Base-by-base conservation (phyloP, 2,329 filamentous ascomycete genomes). In the Cladosporium sp. region DNA sequence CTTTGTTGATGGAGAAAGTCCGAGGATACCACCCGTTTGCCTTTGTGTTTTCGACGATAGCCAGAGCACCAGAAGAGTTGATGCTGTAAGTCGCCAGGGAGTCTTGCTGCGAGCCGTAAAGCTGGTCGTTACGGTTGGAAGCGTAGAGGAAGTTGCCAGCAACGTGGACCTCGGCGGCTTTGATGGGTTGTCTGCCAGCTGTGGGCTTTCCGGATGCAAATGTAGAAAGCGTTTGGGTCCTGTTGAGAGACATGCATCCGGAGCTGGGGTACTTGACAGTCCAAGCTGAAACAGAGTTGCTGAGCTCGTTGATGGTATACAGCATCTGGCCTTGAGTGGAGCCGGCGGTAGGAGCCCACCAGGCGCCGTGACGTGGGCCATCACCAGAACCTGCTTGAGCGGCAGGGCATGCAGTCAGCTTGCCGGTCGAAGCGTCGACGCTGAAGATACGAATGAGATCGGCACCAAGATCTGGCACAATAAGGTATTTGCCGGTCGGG, bases 291-390 rank as follows among this genome's bases (percentile, higher is more conserved):
- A 69, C 56, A 3, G 64, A 58, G 53, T 67, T 68, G 29, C 52
- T 47, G 9, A 69, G 59, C 55, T 69, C 66, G 47, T 69, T 66
- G 18, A 62, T 61, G 20, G 65, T 55, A 52, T 66, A 68, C 7
- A 68, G 62, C 12, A 54, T 59, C 24, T 50, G 47, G 18, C 53
- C 50, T 11, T 40, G 37, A 24, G 43, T 43, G 6, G 65, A 62
- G 12, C 65, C 65, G 17, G 48, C 48, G 11, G 32, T 43, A 13
- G 48, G 48, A 12, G 41, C 41, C 74, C 75, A 79, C 64, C 77
- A 82, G 4, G 70, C 66, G 1, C 55, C 61, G 48, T 66, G 63
- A 9, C 63, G 56, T 7, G 63, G 63, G 12, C 63, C 63, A 20
- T 56, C 56, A 12, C 63, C 63, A 7, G 61, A 44, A 15, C 36